These are phyloP conservation scores for Exophiala xenobiotica DNA, from an alignment of 2,329 filamentous ascomycete species.

Conservation along the genomic window DNA sequence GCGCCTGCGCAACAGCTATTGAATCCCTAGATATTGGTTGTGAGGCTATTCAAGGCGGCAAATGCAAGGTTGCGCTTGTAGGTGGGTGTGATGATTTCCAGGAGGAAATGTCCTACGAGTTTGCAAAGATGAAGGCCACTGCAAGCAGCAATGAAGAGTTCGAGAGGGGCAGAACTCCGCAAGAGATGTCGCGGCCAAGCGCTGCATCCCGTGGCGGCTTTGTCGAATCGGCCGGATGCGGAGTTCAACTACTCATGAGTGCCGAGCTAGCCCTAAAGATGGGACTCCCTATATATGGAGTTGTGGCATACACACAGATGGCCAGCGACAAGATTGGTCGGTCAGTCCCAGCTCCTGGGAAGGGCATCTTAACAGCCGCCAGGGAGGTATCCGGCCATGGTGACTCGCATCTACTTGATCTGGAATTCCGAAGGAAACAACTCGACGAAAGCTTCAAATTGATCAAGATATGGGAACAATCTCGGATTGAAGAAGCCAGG, in stretches of 20 bases:
- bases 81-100: constrained; percentile 39
- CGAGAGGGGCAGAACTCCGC: constrained; percentile 32
- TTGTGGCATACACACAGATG: constrained; percentile 37
- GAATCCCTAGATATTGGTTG: constrained; percentile 40
- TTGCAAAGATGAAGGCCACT: constrained; percentile 41
- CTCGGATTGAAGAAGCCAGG: background rate
- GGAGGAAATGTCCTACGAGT: constrained; percentile 39
- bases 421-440: constrained; percentile 11
- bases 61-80: constrained; percentile 36
- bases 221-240: constrained; percentile 39
- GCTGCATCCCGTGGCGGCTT: constrained; percentile 38
- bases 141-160: constrained; percentile 35
- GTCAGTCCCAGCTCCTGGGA: constrained; percentile 42
- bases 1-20: constrained; percentile 41
- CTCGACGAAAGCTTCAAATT: background rate
- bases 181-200: constrained; percentile 40
- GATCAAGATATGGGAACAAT: background rate
- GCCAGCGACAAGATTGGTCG: constrained; percentile 38
- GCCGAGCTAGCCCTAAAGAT: constrained; percentile 37
- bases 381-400: constrained; percentile 26
- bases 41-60: constrained; percentile 36
- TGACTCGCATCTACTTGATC: constrained; percentile 31
- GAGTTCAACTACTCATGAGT: constrained; percentile 38
- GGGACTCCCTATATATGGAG: constrained; percentile 27
- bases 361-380: constrained; percentile 38